phyloP scores from a whole-genome alignment of 768 basidiomycete species.

The Agaricus blazei region DNA sequence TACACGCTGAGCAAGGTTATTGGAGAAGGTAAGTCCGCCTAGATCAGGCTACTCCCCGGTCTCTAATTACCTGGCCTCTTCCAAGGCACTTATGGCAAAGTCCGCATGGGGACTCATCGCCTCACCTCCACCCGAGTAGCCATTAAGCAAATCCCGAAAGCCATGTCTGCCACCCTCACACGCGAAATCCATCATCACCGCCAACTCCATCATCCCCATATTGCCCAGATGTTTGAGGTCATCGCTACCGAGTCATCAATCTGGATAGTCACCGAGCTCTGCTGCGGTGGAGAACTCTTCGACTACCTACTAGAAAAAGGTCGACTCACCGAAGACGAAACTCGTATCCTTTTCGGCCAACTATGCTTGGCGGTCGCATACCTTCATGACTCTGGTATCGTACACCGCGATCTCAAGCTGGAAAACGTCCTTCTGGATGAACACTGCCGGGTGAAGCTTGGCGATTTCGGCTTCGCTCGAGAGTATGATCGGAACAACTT shows the following conservation, averaged over 20 bases:
- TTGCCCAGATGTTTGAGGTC: slow-evolving; percentile 96
- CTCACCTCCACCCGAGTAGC: slow-evolving; percentile 89
- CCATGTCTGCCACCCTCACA: slow-evolving; percentile 85
- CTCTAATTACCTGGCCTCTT: slow-evolving; percentile 8
- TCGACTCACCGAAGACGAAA: slow-evolving; percentile 78
- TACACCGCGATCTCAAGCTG: slow-evolving; percentile 94
- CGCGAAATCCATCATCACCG: slow-evolving; percentile 99
- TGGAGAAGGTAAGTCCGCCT: slow-evolving; percentile 71
- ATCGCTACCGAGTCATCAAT: slow-evolving; percentile 94
- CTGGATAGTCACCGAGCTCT: slow-evolving; percentile 97
- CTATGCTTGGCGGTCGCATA: slow-evolving; percentile 91
- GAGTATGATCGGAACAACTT: slow-evolving; percentile 76
- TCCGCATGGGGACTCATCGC: slow-evolving; percentile 90
- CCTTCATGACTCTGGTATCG: slow-evolving; percentile 87
- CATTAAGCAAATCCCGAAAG: slow-evolving; percentile 97
- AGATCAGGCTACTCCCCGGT: not conserved
- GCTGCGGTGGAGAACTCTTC: slow-evolving; percentile 95
- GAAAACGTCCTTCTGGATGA: slow-evolving; percentile 94
- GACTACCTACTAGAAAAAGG: slow-evolving; percentile 98
- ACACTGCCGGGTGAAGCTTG: slow-evolving; percentile 85
- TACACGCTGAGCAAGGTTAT: slow-evolving; percentile 93
- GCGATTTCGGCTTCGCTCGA: slow-evolving; percentile 92
- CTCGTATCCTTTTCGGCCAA: slow-evolving; percentile 90
- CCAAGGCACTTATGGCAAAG: slow-evolving; percentile 91
- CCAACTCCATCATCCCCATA: slow-evolving; percentile 90